phyloP scores from a whole-genome alignment of 306 rosid genomes.

The Benincasa hispida region DNA sequence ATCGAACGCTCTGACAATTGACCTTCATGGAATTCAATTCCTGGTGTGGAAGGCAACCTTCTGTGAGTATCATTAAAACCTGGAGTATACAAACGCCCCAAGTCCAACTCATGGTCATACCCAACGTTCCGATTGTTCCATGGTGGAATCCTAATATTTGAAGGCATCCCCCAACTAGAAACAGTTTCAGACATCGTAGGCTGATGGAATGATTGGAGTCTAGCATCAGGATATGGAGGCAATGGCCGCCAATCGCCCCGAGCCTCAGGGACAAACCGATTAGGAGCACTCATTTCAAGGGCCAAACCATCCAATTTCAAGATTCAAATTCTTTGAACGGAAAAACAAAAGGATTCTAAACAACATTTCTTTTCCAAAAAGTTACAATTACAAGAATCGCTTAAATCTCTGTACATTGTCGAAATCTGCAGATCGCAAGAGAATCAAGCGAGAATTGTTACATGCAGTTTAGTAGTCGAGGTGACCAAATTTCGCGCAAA shows the following conservation, averaged over 20 bases:
- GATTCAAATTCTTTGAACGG: neutral
- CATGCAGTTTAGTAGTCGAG: neutral
- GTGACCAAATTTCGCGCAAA: neutral
- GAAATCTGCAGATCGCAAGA: neutral
- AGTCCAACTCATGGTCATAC: neutral
- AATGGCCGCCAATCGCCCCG: neutral
- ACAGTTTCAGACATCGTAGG: neutral
- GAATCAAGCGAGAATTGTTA: neutral
- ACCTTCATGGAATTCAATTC: neutral
- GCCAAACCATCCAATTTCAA: neutral
- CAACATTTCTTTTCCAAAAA: neutral
- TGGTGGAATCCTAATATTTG: neutral
- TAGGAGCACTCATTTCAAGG: neutral
- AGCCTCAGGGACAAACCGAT: neutral
- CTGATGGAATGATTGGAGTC: neutral
- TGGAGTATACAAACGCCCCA: neutral
- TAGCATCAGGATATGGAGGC: neutral
- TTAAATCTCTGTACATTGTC: neutral
- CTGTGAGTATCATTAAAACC: neutral
- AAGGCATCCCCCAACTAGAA: neutral
- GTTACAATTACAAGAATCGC: neutral
- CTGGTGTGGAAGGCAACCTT: neutral
- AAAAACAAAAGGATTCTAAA: neutral
- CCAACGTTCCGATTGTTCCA: neutral
- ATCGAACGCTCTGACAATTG: neutral